Evolutionary conservation across 1,284 basidiomycete genomes (phyloP), one percentile per base, ranked within the genome.

Genomic region (Phylloporus sp.): DNA sequence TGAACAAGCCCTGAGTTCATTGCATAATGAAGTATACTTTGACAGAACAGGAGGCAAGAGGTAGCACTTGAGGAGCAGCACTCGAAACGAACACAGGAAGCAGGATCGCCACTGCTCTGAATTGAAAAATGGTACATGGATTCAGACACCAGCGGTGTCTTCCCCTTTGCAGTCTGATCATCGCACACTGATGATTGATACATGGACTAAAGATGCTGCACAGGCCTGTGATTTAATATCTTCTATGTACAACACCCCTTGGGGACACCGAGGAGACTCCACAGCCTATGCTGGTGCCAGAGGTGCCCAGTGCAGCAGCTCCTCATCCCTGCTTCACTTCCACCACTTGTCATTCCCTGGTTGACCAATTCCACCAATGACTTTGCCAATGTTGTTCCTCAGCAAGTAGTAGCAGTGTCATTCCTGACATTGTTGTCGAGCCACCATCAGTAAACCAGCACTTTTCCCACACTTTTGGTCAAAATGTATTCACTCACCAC

Each of bases 391-490:
- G 79, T n/a, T 74, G 71, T 5, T 65, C 68, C 20, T 82, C 81
- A 3, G 65, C 63, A 1, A 73, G 73, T 29, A 74, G 65, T 23
- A 70, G 71, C 11, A 65, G 64, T 23, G 39, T 17, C 49, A 74
- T 81, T 27, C 81, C 80, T 15, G 69, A 79, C 55, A 81, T 83
- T 62, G 60, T 75, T 12, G 80, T 82, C 49, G 74, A 83, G 62
- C 75, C 80, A 39, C 82, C 82, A n/a, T n/a, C n/a, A n/a, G n/a
- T n/a, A n/a, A n/a, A n/a, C n/a, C n/a, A n/a, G n/a, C n/a, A n/a
- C n/a, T n/a, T n/a, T n/a, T n/a, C n/a, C n/a, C n/a, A n/a, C n/a
- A n/a, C n/a, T n/a, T n/a, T n/a, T n/a, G n/a, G n/a, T n/a, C n/a
- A n/a, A n/a, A n/a, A n/a, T n/a, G n/a, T n/a, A n/a, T n/a, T n/a